Conservation (phyloP, 208 protist genomes). For the Trypanosoma melophagium region DNA sequence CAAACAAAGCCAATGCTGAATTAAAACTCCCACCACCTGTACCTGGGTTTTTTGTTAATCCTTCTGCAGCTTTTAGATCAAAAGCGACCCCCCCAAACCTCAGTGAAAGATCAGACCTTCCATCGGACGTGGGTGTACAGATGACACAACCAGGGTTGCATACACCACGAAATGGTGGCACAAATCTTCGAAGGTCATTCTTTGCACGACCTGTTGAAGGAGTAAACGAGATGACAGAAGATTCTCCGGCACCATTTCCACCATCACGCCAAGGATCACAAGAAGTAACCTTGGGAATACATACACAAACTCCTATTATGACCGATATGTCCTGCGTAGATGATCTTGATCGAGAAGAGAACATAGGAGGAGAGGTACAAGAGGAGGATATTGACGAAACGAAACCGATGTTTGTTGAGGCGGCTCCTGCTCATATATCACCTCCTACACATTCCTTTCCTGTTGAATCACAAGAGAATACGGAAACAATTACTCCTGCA, state of each 20-base stretch:
- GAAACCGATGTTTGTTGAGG: background rate
- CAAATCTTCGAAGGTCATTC: background rate
- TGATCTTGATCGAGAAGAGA: background rate
- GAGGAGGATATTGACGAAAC: background rate
- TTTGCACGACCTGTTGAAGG: too few species aligned
- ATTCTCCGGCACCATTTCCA: conserved; percentile 17
- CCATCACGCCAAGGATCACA: conserved; percentile 12
- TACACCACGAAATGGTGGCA: conserved; percentile 14
- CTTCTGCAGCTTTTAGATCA: too few species aligned
- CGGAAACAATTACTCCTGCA: too few species aligned
- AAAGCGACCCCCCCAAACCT: too few species aligned
- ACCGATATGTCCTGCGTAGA: background rate
- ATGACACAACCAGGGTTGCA: conserved; percentile 1
- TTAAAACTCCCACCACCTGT: background rate
- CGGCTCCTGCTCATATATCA: too few species aligned
- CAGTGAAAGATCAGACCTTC: background rate
- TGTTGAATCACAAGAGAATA: too few species aligned
- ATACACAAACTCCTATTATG: background rate
- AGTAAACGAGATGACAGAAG: background rate
- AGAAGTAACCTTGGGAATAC: background rate
- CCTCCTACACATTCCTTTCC: too few species aligned
- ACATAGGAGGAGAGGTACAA: background rate
- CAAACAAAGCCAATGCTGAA: background rate
- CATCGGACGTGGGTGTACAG: background rate
- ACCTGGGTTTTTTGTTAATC: background rate